Evolutionary conservation across 805 yeast genomes (phyloP), one percentile per base, ranked within the genome.

Genomic region (Saturnispora silvae): DNA sequence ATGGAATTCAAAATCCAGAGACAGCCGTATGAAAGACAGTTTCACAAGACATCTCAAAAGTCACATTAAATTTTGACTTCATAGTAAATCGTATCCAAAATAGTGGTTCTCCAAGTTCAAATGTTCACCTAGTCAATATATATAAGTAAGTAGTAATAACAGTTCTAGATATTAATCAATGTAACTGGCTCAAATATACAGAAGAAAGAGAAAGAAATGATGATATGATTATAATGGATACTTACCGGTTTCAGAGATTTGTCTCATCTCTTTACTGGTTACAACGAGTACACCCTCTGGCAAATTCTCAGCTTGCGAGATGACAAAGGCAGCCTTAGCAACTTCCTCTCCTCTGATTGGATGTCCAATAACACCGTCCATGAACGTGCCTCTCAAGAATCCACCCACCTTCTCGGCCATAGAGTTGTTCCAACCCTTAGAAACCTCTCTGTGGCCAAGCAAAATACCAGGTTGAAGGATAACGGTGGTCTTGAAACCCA

Each of bases 391-490:
- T 42, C 64, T 60, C 9, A 59, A 16, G 33, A 45, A 39, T 3
- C 43, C 33, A 31, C 65, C 65, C 13, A 72, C 15, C 3, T 46
- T 55, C 11, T 52, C 58, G 11, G 52, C 53, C 2, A 59, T 3
- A 11, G 43, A 50, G 38, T 61, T 65, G 4, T 52, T 52, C 4
- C 59, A 46, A 1, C 70, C 73, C 37, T 64, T 68, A 2, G 56
- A 41, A 6, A 43, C 42, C 14, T 60, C 65, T 49, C 94, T 64
- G 20, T 70, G 68, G 4, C 95, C 95, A 5, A 82, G 48, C 26
- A 85, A 60, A 1, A 64, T 54, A 11, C 95, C 95, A 0, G 96
- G 96, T 50, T 83, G 68, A 39, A 86, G 56, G 43, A 86, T 79
- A 35, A 84, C 70, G 1, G 86, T 75, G 37, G 74, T 65, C n/a